Base-by-base conservation (phyloP, 169 alveolate genomes). In the Ichthyophthirius multifiliis region DNA sequence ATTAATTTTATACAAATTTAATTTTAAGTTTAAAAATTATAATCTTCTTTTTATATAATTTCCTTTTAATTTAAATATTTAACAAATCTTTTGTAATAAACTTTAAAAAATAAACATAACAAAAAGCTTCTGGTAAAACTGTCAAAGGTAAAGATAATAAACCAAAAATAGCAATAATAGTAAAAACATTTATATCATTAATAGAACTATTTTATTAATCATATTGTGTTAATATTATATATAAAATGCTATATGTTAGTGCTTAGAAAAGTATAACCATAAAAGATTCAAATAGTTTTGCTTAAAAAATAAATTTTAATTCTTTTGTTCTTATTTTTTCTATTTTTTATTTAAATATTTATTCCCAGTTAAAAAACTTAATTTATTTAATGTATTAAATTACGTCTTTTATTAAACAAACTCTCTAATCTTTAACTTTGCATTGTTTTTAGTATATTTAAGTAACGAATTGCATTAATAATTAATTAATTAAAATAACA, bases 401-500 rank as follows among this genome's bases (percentile, higher is more conserved):
- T 2, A 81, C 80, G 73, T 81, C 86, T 1, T 76, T 65, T 7
- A 67, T 39, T 35, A 81, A 71, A 5, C 71, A 45, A 23, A 81
- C 39, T 55, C 86, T 81, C n/a, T 62, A 41, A 81, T 81, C 86
- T 32, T 81, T 81, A n/a, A n/a, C n/a, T n/a, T n/a, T n/a, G n/a
- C n/a, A n/a, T n/a, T n/a, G n/a, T n/a, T n/a, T n/a, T n/a, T n/a
- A n/a, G n/a, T n/a, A n/a, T n/a, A n/a, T n/a, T n/a, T n/a, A n/a
- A n/a, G n/a, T n/a, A n/a, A n/a, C n/a, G n/a, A n/a, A n/a, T n/a
- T n/a, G n/a, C n/a, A n/a, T n/a, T n/a, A n/a, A n/a, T n/a, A n/a
- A n/a, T n/a, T n/a, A n/a, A n/a, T n/a, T n/a, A n/a, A n/a, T n/a
- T n/a, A n/a, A n/a, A n/a, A n/a, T n/a, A n/a, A n/a, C n/a, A n/a